phyloP scores from a whole-genome alignment of 2,329 filamentous ascomycete genomes.

The Sarocladiaceae sp. region DNA sequence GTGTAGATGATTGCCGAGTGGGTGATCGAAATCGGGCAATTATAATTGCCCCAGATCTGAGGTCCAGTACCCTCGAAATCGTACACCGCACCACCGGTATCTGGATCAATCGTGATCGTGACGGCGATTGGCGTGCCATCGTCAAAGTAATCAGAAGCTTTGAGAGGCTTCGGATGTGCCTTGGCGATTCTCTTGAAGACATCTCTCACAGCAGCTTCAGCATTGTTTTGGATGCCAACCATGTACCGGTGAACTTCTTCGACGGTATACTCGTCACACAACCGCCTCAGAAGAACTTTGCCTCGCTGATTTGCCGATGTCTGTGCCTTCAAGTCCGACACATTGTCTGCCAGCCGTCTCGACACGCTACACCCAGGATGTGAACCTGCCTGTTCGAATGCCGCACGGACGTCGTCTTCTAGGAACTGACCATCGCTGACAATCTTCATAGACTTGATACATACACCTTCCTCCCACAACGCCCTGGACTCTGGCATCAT shows the following conservation, averaged over 20 bases:
- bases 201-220: constrained; percentile 27
- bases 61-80: constrained; percentile 30
- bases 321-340: constrained; percentile 37
- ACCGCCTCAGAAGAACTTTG: constrained; percentile 24
- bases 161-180: constrained; percentile 28
- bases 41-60: constrained; percentile 28
- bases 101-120: constrained; percentile 22
- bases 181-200: constrained; percentile 32
- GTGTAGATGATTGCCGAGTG: constrained; percentile 33
- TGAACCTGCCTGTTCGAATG: constrained; percentile 25
- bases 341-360: constrained; percentile 32
- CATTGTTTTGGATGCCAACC: constrained; percentile 29
- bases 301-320: constrained; percentile 37
- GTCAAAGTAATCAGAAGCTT: constrained; percentile 27
- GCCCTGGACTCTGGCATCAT: constrained; percentile 35
- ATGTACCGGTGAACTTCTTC: constrained; percentile 29
- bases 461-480: constrained; percentile 38
- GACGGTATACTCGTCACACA: constrained; percentile 27
- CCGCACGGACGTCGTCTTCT: constrained; percentile 24
- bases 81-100: constrained; percentile 26
- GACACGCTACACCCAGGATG: constrained; percentile 31
- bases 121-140: constrained; percentile 29
- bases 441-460: constrained; percentile 30
- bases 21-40: constrained; percentile 29
- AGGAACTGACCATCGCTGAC: constrained; percentile 29